Evolutionary conservation across 148 eudicot genomes (phyloP), one percentile per base, ranked within the genome.

Genomic region (Fagopyrum esculentum): DNA sequence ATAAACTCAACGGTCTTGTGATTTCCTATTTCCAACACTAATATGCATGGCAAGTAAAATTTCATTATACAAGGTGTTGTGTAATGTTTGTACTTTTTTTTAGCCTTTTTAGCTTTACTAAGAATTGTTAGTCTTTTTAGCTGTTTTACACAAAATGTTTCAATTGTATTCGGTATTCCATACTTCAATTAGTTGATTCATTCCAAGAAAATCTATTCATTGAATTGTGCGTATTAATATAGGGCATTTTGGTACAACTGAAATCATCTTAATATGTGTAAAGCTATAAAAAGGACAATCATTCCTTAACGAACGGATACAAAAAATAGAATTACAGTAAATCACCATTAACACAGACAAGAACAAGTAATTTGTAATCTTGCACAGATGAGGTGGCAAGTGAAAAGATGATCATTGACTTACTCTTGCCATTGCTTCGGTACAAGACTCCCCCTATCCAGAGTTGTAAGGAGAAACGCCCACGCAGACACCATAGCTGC

Each of bases 391-490:
- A 60, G 66, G 12, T 60, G 35, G 17, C 8, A 64, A 64, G 70
- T 40, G 40, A 13, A 64, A 40, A 40, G 45, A 64, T 35, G 13
- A 30, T 40, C 45, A 61, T 9, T 13, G 9, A 78, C 98, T 76
- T 77, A 95, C 98, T 86, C 93, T 83, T 86, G 91, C 96, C 96
- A 92, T 72, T 76, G 83, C 81, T 86, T 92, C 29, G 85, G 79
- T 69, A 83, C 78, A 73, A 90, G 72, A 11, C 87, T 81, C 86
- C 91, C 71, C 2, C 85, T 78, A 76, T 89, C 85, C 72, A 83
- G 61, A 26, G 97, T 86, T 13, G 97, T 90, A 64, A 95, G 92
- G 63, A 95, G 96, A 77, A 95, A 92, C 9, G 98, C 81, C 98
- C 98, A 95, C 13, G 98, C 85, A 61, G 97, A 92, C 49, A 95